Evolutionary conservation across 2,329 filamentous ascomycete species (phyloP).

Genomic region (Botryosphaeria agaves): DNA sequence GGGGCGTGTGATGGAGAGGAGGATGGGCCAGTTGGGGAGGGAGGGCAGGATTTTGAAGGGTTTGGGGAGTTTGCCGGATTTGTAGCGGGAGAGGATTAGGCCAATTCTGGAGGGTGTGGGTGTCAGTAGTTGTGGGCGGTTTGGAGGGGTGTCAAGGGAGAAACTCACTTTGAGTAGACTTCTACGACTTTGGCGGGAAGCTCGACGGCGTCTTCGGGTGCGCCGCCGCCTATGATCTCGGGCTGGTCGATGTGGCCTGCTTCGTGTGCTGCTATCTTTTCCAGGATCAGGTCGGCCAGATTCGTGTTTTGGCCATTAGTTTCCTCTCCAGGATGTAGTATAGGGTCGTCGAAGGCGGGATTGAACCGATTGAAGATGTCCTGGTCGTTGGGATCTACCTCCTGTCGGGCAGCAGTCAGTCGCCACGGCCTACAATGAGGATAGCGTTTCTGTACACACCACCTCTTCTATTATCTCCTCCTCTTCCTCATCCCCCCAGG

Average conservation of each 20-base stretch:
- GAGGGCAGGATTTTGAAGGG: slow-evolving; percentile 94
- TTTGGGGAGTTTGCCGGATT: slow-evolving; percentile 90
- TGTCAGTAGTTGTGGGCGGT: slow-evolving; percentile 3
- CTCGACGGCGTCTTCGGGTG: slow-evolving; percentile 65
- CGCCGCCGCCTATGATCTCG: slow-evolving; percentile 32
- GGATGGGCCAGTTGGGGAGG: slow-evolving; percentile 79
- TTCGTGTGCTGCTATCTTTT: slow-evolving; percentile 88
- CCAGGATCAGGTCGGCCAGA: slow-evolving; percentile 78
- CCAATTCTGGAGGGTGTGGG: slow-evolving; percentile 56
- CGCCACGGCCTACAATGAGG: no score
- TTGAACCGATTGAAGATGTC: slow-evolving; percentile 87
- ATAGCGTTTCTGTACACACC: slow-evolving; percentile 3
- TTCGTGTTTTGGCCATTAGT: slow-evolving; percentile 41
- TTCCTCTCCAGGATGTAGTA: slow-evolving; percentile 41
- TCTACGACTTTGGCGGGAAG: slow-evolving; percentile 84
- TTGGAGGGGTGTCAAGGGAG: background rate
- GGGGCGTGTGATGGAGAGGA: slow-evolving; percentile 69
- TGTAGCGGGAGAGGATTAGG: slow-evolving; percentile 77
- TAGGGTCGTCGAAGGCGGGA: slow-evolving; percentile 54
- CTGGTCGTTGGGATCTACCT: slow-evolving; percentile 77
- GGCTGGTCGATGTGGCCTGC: slow-evolving; percentile 35
- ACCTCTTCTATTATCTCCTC: slow-evolving; percentile 44
- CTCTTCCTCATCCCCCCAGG: slow-evolving; percentile 67
- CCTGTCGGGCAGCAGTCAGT: no score
- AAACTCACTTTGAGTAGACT: slow-evolving; percentile 65